A percentile compares a stretch with the other conserved stretches of the same genome.
These are phyloP conservation scores for Magnolia sinica DNA, from an alignment of 164 flowering plant genomes.

Conservation along the genomic window DNA sequence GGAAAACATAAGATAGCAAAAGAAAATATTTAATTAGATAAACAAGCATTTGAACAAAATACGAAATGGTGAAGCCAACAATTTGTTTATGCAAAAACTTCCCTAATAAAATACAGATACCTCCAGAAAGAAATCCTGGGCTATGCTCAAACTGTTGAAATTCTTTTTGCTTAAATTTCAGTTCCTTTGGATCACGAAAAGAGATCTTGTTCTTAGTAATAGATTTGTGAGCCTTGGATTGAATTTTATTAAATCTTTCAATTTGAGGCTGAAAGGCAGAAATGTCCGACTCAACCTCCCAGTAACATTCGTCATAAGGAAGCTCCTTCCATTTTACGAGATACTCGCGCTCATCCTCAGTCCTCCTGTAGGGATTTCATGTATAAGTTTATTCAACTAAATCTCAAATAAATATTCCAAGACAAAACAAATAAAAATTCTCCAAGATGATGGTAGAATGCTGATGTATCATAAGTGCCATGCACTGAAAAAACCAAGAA, in stretches of 20 bases:
- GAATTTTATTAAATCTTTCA: slow-evolving; percentile 57
- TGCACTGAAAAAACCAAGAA: neutral
- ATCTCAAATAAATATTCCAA: neutral
- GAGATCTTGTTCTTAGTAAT: slow-evolving; percentile 50
- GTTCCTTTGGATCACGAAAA: slow-evolving; percentile 44
- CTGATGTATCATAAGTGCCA: neutral
- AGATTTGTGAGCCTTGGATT: slow-evolving; percentile 47
- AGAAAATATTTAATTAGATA: neutral
- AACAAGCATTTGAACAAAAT: neutral
- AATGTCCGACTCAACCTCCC: slow-evolving; percentile 89
- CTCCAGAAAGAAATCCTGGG: slow-evolving; percentile 91
- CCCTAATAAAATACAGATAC: slow-evolving; percentile 30
- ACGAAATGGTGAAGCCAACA: too few species aligned
- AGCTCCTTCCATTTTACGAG: slow-evolving; percentile 96
- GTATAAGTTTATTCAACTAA: neutral
- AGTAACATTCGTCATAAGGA: slow-evolving; percentile 83
- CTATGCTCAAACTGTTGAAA: slow-evolving; percentile 83
- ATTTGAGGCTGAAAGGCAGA: slow-evolving; percentile 83
- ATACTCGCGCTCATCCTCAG: slow-evolving; percentile 74
- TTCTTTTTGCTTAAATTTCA: slow-evolving; percentile 58
- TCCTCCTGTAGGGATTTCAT: slow-evolving; percentile 43
- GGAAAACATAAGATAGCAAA: neutral
- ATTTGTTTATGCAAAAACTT: neutral
- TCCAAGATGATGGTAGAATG: neutral
- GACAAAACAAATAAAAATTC: neutral